Base-by-base conservation (phyloP, 2,329 filamentous ascomycete species). In the Cytospora schulzeri region DNA sequence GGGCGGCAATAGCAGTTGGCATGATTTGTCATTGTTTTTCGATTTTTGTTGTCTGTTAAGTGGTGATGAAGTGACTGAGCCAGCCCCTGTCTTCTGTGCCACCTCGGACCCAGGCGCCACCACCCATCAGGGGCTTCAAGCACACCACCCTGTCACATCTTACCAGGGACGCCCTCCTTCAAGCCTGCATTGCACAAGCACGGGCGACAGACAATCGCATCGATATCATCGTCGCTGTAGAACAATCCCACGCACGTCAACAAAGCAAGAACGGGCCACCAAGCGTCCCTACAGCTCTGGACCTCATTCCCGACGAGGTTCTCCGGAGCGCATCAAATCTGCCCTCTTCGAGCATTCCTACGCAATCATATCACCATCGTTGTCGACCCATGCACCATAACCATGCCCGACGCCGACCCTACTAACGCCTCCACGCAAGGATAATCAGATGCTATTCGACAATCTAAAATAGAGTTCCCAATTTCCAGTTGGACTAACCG, bases 401-500 rank as follows among this genome's bases (percentile, higher is more conserved):
- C 65, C 65, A 29, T 48, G 62, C 65, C 69, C 68, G 58, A 70
- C 51, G 62, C 68, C 71, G 59, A 41, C 68, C 70, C 68, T 66
- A 69, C 70, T 66, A 68, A 69, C 70, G 71, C 71, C 70, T 66
- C 71, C 75, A 71, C 68, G 69, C 71, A 69, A 68, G 69, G 70
- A 74, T 73, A 76, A 73, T 75, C 72, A 75, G 70, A 76, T 80
- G 74, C 77, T 77, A 78, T 78, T 78, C 71, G 74, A 74, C 77
- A 78, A 74, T 79, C 75, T 79, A 66, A 79, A 72, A 73, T 72
- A 72, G 67, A 70, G 70, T 73, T 68, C 73, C 73, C 70, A 68
- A 73, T 71, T 70, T 69, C 70, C 70, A 71, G 68, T 28, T 48
- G 41, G 24, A 41, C 24, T 28, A 48, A 38, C 31, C n/a, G 41